Evolutionary conservation across 108 stramenopile genomes (phyloP), one percentile per base, ranked within the genome.

Genomic region (Fragilaria crotonensis): DNA sequence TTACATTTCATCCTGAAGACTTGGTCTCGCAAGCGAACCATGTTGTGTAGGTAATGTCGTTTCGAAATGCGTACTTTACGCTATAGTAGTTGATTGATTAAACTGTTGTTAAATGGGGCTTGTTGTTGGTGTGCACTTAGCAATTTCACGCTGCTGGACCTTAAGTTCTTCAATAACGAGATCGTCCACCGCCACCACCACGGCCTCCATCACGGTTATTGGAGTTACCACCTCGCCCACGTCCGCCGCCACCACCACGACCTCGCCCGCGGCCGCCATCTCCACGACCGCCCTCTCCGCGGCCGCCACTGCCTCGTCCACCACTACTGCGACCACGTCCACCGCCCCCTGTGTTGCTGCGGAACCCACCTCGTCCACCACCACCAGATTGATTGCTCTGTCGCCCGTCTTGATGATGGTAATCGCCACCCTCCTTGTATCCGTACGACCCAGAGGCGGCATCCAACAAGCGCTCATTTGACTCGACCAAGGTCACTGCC

Each of bases 401-500:
- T 30, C 61, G 45, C n/a, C 64, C 44, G 25, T 49, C 54, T 25
- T 77, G 55, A 36, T 57, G 55, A 30, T 65, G 46, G 27, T 72
- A 73, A 55, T 67, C 59, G 46, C 72, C 75, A 54, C 77, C 79
- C 25, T 80, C 83, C 30, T 77, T 71, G 77, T 70, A 88, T 41
- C 87, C 82, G 60, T 87, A 78, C 63, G 65, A 72, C 49, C 95
- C 96, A 48, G 77, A 85, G 60, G 78, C 69, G 30, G 89, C 83
- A 67, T 97, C 96, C 60, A 99, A 72, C 55, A 96, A 61, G 7
- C 94, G 89, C 74, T 97, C 96, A 65, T 97, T 97, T 59, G 92
- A 83, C 64, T 99, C 98, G 26, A 97, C 87, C 27, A 99, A 78
- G 23, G 33, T 52, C 47, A 87, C 75, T 1, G 90, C 86, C 78